Evolutionary conservation across 257 asterid genomes (phyloP), one percentile per base, ranked within the genome.

Genomic region (Catharanthus roseus): DNA sequence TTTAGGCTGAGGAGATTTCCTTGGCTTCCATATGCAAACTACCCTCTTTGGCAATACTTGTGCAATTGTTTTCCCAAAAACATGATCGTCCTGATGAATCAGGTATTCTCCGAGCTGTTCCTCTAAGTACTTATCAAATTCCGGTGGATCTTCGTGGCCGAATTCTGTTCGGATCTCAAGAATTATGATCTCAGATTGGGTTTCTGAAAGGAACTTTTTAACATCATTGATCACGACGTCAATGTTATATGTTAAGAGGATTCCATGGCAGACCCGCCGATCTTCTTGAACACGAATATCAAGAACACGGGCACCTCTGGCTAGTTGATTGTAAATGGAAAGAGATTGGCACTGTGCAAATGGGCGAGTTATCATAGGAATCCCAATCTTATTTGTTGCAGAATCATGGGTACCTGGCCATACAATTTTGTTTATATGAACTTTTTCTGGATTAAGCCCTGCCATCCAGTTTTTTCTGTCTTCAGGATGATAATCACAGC

Each of bases 361-460:
- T 0, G 96, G 97, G 3, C 99, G 87, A n/a, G 90, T 74, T 33
- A 93, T 76, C 51, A 76, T 33, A 0, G 89, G 95, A 61, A 93
- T 78, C 3, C 97, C 99, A 60, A 93, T 90, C 76, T 86, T 64
- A 82, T 95, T 77, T 5, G 96, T 95, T 23, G 97, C 97, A 26
- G 97, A 95, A 71, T 95, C 96, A 72, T 95, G 96, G 1, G 97
- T 95, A 0, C 97, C 99, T 12, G 97, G 97, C 97, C 97, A 95
- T 0, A 89, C 92, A 21, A 95, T 95, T 70, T 88, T 84, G 72
- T 95, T 69, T 16, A 95, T 56, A 5, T 80, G 76, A 67, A 87
- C 44, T 1, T 71, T 87, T 0, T 81, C 92, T 0, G 87, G 90
- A 21, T 72, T 67, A 5, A 91, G 88, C 33, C 67, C 70, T 61